Conservation (phyloP, 805 yeast genomes). For the Saccharomycopsis sp. region DNA sequence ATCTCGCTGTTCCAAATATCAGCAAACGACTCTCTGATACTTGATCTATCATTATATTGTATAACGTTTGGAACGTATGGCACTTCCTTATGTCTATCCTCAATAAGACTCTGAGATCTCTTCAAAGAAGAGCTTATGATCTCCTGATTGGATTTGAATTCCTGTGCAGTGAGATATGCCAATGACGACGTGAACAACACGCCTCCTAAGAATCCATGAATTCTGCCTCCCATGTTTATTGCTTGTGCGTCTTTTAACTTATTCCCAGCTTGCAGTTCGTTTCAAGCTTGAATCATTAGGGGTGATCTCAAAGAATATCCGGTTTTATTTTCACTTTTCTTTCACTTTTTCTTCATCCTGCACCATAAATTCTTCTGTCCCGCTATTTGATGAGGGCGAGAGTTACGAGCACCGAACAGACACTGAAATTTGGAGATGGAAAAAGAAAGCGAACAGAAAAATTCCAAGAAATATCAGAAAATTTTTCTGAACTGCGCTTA, state of each 20-base stretch:
- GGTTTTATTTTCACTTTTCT: neutral
- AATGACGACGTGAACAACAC: constrained; percentile 18
- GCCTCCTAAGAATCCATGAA: constrained; percentile 21
- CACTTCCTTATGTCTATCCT: constrained; percentile 8
- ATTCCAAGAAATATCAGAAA: neutral
- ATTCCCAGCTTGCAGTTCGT: no score
- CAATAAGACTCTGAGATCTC: constrained; percentile 10
- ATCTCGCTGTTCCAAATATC: constrained; percentile 21
- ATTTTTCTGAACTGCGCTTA: no score
- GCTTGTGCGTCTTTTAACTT: no score
- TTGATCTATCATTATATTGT: constrained; percentile 17
- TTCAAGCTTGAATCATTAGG: no score
- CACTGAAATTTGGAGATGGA: neutral
- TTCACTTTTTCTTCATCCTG: neutral
- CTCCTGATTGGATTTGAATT: constrained; percentile 12
- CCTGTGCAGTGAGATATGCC: constrained; percentile 18
- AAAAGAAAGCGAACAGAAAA: neutral
- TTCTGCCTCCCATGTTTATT: constrained; percentile 19
- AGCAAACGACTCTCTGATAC: constrained; percentile 16
- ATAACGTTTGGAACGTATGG: constrained; percentile 9
- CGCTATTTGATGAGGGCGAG: constrained; percentile 2
- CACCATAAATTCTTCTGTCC: neutral
- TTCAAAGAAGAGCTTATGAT: constrained; percentile 4
- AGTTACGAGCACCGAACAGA: constrained; percentile 2
- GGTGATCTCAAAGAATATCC: no score